These are phyloP conservation scores for Cadophora sp. DNA, from an alignment of 2,329 filamentous ascomycete species.

Conservation along the genomic window DNA sequence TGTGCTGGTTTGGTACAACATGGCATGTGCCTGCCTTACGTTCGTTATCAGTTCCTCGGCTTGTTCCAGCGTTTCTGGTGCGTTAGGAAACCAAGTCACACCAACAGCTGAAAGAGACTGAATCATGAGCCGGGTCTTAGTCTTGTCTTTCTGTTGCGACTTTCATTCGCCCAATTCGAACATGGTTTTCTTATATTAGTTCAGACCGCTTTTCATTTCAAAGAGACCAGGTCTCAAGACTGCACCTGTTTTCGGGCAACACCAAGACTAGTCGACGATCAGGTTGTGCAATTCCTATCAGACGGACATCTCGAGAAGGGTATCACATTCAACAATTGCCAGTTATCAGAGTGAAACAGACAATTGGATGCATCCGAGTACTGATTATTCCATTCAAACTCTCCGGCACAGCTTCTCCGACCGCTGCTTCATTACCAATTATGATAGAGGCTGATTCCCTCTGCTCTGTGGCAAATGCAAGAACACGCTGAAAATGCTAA, in stretches of 20 bases:
- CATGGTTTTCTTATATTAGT: neutral
- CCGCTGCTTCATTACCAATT: constrained; percentile 27
- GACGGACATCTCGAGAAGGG: constrained; percentile 9
- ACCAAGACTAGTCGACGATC: neutral
- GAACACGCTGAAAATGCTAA: constrained; percentile 32
- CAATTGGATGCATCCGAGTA: neutral
- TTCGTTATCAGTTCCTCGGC: constrained; percentile 9
- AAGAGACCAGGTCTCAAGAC: neutral
- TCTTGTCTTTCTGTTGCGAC: neutral
- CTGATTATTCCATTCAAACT: neutral
- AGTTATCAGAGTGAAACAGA: neutral
- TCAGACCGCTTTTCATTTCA: neutral
- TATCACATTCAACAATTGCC: neutral
- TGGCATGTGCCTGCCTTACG: neutral
- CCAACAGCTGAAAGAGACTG: neutral
- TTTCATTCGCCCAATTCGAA: neutral
- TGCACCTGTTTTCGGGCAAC: neutral
- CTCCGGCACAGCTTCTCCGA: neutral
- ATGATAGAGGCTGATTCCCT: constrained; percentile 28
- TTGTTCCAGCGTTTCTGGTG: neutral
- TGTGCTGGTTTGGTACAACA: neutral
- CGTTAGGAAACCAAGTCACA: neutral
- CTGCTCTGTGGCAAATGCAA: constrained; percentile 25
- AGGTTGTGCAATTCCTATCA: constrained; percentile 1
- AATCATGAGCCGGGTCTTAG: neutral